Evolutionary conservation across 176 grass and related monocot genomes (phyloP).

Genomic region (barley (Hordeum vulgare)): MorexV3_pseudomolecules_assembly NC_058521.1:115006240-115006739

Average conservation of each 20-base stretch:
- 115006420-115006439: conserved; percentile 3
- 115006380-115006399: neutral
- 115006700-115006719: neutral
- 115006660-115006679: neutral
- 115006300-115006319: neutral
- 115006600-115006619: neutral
- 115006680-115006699: too few species aligned
- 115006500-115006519: neutral
- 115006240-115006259: neutral
- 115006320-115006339: neutral
- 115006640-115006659: neutral
- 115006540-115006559: neutral
- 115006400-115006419: neutral
- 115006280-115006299: neutral
- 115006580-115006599: neutral
- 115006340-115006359: neutral
- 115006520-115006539: neutral
- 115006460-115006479: neutral
- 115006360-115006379: conserved; percentile 6
- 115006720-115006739: neutral
- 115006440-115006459: neutral
- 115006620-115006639: neutral
- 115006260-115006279: neutral
- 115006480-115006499: neutral
- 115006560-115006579: neutral